Evolutionary conservation across 1,284 basidiomycete genomes (phyloP), one percentile per base, ranked within the genome.

Genomic region (Butyriboletus pseudospeciosus): DNA sequence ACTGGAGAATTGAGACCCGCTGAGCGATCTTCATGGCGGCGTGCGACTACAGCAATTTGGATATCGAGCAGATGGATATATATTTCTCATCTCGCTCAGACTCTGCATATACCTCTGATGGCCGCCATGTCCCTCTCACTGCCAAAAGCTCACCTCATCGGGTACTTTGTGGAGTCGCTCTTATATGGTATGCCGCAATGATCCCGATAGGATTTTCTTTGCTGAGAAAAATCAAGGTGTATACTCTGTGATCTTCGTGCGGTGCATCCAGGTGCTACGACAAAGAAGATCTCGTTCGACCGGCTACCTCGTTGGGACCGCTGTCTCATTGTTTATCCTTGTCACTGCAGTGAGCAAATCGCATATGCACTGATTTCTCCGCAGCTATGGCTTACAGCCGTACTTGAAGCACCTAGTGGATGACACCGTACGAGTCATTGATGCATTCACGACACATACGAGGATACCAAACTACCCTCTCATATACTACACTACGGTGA

Each of bases 241-340:
- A 47, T 61, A 64, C 35, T 3, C 64, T 4, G 39, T 41, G 44
- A 32, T 64, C n/a, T 61, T 64, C 37, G 28, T 20, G 5, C 47
- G 61, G 12, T 61, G 60, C 43, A 55, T 61, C n/a, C 49, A 17
- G 35, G 52, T 64, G 9, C 28, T 61, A 12, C 52, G 34, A 48
- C 58, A 34, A 28, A 55, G 61, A 34, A 40, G 34, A 17, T 45
- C 51, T 42, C 51, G 49, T 48, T 43, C 50, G 25, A 62, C 42
- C 26, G 48, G 50, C 52, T 60, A 64, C 44, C 57, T 62, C 35
- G 8, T 60, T 10, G 57, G 57, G 2, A 62, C 61, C 17, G 53
- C 61, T 37, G n/a, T 64, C 40, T 62, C 62, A 23, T 38, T 62
- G 41, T 62, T 59, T 39, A 13, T 62, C 28, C 53, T 62, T 34